phyloP scores from a whole-genome alignment of 139 green algal species.

The Pseudopediastrum boryanum region DNA sequence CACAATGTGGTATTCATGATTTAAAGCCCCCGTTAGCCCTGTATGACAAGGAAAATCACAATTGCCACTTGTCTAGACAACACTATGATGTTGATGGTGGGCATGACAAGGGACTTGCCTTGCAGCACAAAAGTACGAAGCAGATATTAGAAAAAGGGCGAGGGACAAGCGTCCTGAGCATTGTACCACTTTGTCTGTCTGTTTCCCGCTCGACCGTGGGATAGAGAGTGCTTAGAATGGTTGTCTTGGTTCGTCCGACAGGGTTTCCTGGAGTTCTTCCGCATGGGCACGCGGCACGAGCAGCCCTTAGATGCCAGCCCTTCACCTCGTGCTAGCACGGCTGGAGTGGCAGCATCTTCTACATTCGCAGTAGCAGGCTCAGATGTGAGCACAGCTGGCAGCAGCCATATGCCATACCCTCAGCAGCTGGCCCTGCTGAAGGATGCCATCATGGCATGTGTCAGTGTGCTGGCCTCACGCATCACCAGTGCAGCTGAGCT shows the following conservation, averaged over 20 bases:
- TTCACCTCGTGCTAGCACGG: neutral
- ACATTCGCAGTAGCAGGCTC: neutral
- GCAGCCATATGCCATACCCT: neutral
- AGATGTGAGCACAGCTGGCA: neutral
- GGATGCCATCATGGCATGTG: neutral
- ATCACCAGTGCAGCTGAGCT: constrained; percentile 27
- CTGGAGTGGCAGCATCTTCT: neutral
- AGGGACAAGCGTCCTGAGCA: no score
- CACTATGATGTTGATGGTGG: neutral
- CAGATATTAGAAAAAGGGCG: no score
- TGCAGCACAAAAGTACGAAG: no score
- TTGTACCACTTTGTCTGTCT: no score
- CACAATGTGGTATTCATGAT: neutral
- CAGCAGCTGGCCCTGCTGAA: constrained; percentile 27
- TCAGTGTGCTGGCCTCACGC: constrained; percentile 4
- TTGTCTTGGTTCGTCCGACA: no score
- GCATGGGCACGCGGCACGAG: neutral
- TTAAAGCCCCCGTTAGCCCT: neutral
- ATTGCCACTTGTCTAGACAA: neutral
- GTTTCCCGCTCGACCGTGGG: no score
- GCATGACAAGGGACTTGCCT: no score
- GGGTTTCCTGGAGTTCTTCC: neutral
- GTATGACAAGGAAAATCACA: neutral
- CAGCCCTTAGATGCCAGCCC: neutral
- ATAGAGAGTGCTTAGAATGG: no score